Percentiles rank a stretch among this genome's conserved stretches.
These are phyloP conservation scores for Trametopsis cervina DNA, from an alignment of 768 basidiomycete species.

Conservation along the genomic window DNA sequence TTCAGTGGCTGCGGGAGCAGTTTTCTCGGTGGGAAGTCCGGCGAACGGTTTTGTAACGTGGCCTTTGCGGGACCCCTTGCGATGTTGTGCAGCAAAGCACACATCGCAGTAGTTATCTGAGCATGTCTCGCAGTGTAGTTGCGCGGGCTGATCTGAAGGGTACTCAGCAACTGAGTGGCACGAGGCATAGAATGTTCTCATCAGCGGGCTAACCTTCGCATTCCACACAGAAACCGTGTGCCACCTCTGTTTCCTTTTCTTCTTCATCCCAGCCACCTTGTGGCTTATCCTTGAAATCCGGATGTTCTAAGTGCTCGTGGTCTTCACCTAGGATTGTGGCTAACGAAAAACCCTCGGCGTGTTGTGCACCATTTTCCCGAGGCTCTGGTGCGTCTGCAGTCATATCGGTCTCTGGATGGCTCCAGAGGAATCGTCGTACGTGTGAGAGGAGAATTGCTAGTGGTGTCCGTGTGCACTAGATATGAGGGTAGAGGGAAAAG, in stretches of 20 bases:
- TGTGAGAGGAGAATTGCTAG: not conserved
- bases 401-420: not conserved
- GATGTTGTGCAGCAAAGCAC: conserved; percentile 78
- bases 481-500: not conserved
- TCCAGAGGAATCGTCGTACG: not conserved
- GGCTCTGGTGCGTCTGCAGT: not conserved
- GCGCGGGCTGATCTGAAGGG: conserved; percentile 70
- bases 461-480: not conserved
- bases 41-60: conserved; percentile 49
- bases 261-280: conserved; percentile 67
- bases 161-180: not conserved
- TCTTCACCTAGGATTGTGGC: conserved; percentile 63
- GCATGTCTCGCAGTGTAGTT: conserved; percentile 67
- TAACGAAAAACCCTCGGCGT: conserved; percentile 38
- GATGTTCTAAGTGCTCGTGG: conserved; percentile 57
- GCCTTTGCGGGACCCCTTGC: conserved; percentile 69
- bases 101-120: conserved; percentile 75
- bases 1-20: too few relatives aligned
- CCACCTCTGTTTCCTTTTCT: conserved; percentile 32
- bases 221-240: conserved; percentile 72
- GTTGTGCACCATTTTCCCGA: not conserved
- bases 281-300: conserved; percentile 32
- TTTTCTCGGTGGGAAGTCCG: conserved; percentile 11
- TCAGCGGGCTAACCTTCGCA: conserved; percentile 60
- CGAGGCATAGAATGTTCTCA: conserved; percentile 9